Percentiles rank a stretch among this genome's conserved stretches.
These are phyloP conservation scores for Pelargonium nanum DNA, from an alignment of 345 rosid genomes.

Conservation along the genomic window DNA sequence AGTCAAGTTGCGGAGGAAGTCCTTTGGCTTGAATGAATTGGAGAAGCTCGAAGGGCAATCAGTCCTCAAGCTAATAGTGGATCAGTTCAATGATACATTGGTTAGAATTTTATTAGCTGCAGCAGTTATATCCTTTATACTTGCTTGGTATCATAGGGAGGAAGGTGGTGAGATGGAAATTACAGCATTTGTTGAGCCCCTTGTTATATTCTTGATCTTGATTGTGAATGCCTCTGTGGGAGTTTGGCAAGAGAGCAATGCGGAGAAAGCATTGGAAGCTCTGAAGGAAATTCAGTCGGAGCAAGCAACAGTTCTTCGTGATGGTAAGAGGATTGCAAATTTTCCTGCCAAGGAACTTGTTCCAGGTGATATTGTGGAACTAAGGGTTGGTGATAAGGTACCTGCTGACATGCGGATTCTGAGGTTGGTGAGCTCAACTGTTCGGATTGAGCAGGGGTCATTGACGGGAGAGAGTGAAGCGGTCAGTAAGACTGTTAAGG, in stretches of 20 bases:
- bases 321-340: conserved; percentile 32
- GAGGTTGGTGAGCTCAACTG: conserved; percentile 60
- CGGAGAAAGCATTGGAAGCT: conserved; percentile 88
- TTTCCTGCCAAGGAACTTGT: conserved; percentile 78
- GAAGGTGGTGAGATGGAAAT: conserved; percentile 89
- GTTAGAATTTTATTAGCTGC: conserved; percentile 79
- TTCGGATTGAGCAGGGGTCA: conserved; percentile 81
- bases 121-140: conserved; percentile 60
- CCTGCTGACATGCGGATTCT: conserved; percentile 84
- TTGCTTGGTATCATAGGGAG: conserved; percentile 71
- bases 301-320: conserved; percentile 63
- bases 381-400: conserved; percentile 81
- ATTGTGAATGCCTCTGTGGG: conserved; percentile 87
- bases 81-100: conserved; percentile 75
- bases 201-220: conserved; percentile 80
- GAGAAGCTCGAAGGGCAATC: conserved; percentile 75
- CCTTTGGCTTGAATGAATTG: conserved; percentile 63
- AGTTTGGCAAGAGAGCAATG: conserved; percentile 87
- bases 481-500: conserved; percentile 60
- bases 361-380: conserved; percentile 84
- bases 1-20: conserved; percentile 39
- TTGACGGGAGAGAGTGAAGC: conserved; percentile 94
- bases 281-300: conserved; percentile 84
- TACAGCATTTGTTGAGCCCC: conserved; percentile 86
- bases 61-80: conserved; percentile 48